Base-by-base conservation (phyloP, 257 asterid species). In the Handroanthus guayacan region DNA sequence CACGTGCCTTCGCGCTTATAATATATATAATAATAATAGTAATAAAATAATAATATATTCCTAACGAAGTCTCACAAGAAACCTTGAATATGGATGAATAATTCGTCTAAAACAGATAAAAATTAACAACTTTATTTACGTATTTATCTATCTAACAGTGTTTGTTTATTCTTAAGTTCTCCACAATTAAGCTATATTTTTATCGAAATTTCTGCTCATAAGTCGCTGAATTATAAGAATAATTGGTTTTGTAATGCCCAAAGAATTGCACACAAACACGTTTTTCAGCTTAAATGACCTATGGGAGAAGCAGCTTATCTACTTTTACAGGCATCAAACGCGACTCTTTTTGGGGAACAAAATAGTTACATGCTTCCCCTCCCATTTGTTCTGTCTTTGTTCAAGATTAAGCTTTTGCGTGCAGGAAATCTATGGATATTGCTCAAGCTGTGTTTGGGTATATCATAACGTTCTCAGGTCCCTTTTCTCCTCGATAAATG, bases 321-420 rank as follows among this genome's bases (percentile, higher is more conserved):
- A 45, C 77, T 79, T 79, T 71, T 76, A 64, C 37, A 62, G 80
- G 86, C 86, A 79, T 72, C 77, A 82, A 83, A 76, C 78, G 80
- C 81, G 83, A 84, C 82, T 69, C 86, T 81, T 86, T 80, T 62
- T 62, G 71, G 92, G 95, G 87, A 80, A 82, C 95, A 84, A 77
- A 52, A 75, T 71, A 64, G 75, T 75, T 74, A 83, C 79, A 78
- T 84, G 87, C 56, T 79, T 82, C 86, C 85, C 70, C 71, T 25
- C 31, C 31, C 31, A 25, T 25, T 25, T 25, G 31, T 25, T 64
- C 76, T 75, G 69, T 69, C 86, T 82, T 72, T 72, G 8, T 74
- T 70, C 78, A 55, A 51, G 68, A 69, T 60, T 31, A 62, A 78
- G 20, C 36, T 39, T 64, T 10, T 64, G 47, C 72, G 78, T 72